Conservation (phyloP, 176 grass and related monocot species). For the Raddia guianensis region DNA sequence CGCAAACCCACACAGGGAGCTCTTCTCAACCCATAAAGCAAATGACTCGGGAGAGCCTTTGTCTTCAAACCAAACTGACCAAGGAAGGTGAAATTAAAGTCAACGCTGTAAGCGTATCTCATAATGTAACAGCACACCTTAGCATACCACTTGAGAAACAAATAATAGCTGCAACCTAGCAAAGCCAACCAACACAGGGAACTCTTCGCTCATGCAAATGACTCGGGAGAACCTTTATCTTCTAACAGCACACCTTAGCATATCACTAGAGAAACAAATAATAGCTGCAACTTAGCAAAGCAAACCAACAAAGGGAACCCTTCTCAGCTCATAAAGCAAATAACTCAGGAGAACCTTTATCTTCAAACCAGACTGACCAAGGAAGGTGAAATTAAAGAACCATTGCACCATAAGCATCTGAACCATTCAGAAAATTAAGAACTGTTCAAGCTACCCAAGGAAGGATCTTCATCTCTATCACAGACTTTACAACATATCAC, state of each 20-base stretch:
- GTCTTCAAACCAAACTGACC: too few relatives aligned
- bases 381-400: neutral
- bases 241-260: neutral
- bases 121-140: neutral
- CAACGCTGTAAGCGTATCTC: too few relatives aligned
- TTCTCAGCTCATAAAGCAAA: neutral
- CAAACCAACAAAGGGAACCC: neutral
- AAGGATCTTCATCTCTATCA: slow-evolving; percentile 4
- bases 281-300: neutral
- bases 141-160: neutral
- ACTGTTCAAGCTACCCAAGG: neutral
- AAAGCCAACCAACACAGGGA: neutral
- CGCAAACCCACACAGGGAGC: neutral
- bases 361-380: neutral
- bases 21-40: neutral
- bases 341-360: slow-evolving; percentile 1
- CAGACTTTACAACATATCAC: neutral
- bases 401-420: neutral
- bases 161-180: neutral
- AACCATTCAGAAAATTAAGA: neutral
- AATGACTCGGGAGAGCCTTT: neutral
- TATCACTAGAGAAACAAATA: neutral
- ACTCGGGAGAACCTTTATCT: neutral
- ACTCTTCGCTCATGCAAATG: neutral
- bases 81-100: too few relatives aligned